These are phyloP conservation scores for Sugiyamaella castrensis DNA, from an alignment of 1,139 yeast species.

Conservation along the genomic window DNA sequence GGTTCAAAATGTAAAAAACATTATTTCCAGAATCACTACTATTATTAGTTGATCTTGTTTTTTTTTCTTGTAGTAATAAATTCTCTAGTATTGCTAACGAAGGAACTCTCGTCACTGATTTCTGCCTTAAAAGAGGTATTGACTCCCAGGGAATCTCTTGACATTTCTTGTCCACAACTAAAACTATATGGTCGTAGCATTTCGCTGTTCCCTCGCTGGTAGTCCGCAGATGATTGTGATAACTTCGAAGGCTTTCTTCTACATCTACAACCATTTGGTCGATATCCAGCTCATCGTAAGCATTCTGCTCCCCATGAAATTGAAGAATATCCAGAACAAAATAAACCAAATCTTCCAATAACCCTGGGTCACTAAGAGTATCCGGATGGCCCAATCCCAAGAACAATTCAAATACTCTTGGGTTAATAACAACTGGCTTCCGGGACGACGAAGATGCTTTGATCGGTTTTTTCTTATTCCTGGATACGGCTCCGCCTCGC, in stretches of 20 bases:
- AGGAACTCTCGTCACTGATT: constrained; percentile 74
- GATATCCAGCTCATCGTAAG: constrained; percentile 62
- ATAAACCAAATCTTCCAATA: constrained; percentile 61
- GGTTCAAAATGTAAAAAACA: constrained; percentile 68
- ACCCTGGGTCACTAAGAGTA: constrained; percentile 38
- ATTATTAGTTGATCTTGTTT: constrained; percentile 14
- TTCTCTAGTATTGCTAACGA: constrained; percentile 52
- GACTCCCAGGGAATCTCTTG: constrained; percentile 88
- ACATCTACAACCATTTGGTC: constrained; percentile 48
- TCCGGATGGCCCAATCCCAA: constrained; percentile 45
- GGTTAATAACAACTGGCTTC: constrained; percentile 45
- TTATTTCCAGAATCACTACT: constrained; percentile 23
- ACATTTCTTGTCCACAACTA: constrained; percentile 65
- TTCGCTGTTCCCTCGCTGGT: constrained; percentile 10
- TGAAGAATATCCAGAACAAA: constrained; percentile 58
- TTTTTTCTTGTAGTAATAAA: constrained; percentile 26
- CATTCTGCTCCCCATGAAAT: constrained; percentile 62
- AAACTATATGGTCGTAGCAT: constrained; percentile 53
- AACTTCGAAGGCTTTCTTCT: constrained; percentile 44
- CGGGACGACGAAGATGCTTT: neutral
- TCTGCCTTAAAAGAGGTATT: constrained; percentile 49
- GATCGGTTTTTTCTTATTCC: neutral
- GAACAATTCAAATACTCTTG: constrained; percentile 51
- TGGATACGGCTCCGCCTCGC: constrained; percentile 15
- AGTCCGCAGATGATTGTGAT: constrained; percentile 24